A percentile compares a stretch with the other conserved stretches of the same genome.
Evolutionary conservation across 495 filamentous ascomycete species (phyloP).

Genomic region (Daldinia vernicosa): DNA sequence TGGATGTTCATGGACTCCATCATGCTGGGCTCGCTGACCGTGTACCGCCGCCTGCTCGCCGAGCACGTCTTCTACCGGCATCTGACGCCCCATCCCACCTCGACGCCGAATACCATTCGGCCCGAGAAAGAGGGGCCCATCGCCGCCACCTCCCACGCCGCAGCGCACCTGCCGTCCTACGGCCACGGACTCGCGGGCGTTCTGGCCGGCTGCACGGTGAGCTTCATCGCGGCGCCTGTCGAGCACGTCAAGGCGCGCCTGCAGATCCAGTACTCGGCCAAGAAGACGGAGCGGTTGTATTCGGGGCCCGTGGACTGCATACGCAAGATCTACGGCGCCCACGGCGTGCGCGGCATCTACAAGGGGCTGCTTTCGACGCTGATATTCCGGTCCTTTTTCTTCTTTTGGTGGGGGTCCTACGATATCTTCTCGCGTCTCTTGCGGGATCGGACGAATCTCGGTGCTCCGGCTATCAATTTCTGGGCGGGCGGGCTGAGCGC

Average conservation of each 20-base stretch:
- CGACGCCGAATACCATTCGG: neutral
- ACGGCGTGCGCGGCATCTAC: slow-evolving; percentile 83
- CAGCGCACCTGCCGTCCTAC: slow-evolving; percentile 69
- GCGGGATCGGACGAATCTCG: slow-evolving; percentile 71
- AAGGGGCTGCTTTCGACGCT: slow-evolving; percentile 86
- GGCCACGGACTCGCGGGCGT: slow-evolving; percentile 90
- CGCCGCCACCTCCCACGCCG: slow-evolving; percentile 33
- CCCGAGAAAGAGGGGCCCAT: slow-evolving; percentile 31
- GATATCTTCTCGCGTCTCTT: slow-evolving; percentile 79
- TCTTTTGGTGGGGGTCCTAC: slow-evolving; percentile 97
- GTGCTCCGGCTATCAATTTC: slow-evolving; percentile 87
- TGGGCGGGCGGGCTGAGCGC: slow-evolving; percentile 95
- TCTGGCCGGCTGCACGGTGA: slow-evolving; percentile 87
- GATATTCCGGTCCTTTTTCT: slow-evolving; percentile 91
- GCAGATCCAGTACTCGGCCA: slow-evolving; percentile 87
- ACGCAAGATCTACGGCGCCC: slow-evolving; percentile 68
- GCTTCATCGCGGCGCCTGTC: slow-evolving; percentile 90
- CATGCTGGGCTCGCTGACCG: slow-evolving; percentile 90
- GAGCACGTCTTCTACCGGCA: slow-evolving; percentile 74
- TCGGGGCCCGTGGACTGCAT: slow-evolving; percentile 85
- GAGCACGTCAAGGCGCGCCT: slow-evolving; percentile 95
- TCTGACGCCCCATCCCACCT: slow-evolving; percentile 53
- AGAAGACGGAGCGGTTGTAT: slow-evolving; percentile 79
- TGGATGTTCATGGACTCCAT: slow-evolving; percentile 99
- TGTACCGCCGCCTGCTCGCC: slow-evolving; percentile 83